phyloP scores from a whole-genome alignment of 2,329 filamentous ascomycete genomes.

The Sordariomycetes sp. region DNA sequence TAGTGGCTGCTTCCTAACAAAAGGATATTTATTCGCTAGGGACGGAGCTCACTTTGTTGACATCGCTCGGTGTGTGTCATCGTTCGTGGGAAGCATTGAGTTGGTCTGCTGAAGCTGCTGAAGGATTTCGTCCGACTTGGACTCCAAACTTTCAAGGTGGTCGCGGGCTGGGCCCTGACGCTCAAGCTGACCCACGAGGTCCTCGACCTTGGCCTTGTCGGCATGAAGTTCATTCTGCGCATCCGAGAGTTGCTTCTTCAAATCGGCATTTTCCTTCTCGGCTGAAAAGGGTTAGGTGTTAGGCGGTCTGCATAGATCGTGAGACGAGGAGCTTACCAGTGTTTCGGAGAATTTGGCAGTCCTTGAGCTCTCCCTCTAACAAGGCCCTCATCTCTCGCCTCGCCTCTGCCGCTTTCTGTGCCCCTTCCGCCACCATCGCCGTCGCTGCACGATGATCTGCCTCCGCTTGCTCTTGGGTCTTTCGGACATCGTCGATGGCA shows the following conservation, averaged over 20 bases:
- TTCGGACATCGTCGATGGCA: conserved; percentile 18
- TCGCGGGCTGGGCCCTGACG: neutral
- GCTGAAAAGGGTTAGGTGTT: neutral
- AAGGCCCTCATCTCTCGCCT: neutral
- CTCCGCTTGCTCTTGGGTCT: conserved; percentile 15
- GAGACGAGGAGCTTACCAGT: neutral
- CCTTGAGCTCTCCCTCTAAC: conserved; percentile 1
- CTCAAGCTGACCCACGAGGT: neutral
- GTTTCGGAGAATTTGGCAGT: neutral
- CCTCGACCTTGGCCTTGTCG: neutral
- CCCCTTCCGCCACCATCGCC: neutral
- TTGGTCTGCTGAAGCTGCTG: conserved; percentile 2
- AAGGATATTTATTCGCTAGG: neutral
- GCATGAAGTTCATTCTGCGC: neutral
- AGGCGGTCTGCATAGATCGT: neutral
- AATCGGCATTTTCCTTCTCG: neutral
- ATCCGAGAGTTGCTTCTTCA: neutral
- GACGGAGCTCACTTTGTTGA: neutral
- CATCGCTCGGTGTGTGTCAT: neutral
- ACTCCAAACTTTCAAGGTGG: neutral
- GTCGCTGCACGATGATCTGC: conserved; percentile 15
- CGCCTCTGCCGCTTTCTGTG: neutral
- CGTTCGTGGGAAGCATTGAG: neutral
- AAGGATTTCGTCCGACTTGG: conserved; percentile 2
- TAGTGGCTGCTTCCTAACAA: neutral